These are phyloP conservation scores for Vigna mungo DNA, from an alignment of 306 rosid species.

Conservation along the genomic window DNA sequence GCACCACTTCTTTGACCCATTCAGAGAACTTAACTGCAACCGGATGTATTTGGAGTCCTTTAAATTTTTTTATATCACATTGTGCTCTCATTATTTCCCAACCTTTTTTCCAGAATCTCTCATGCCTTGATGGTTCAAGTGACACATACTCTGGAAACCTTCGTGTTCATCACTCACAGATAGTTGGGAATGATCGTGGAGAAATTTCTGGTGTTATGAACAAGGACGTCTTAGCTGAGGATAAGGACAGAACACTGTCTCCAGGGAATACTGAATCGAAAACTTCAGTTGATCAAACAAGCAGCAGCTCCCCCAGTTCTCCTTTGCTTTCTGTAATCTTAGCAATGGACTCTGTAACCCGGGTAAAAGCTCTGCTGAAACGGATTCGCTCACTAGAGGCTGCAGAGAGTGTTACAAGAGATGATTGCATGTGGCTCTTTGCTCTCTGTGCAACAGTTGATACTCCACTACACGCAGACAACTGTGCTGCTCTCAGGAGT, in stretches of 20 bases:
- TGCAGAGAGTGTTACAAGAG: conserved; percentile 50
- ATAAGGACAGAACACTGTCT: conserved; percentile 19
- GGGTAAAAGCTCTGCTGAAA: conserved; percentile 66
- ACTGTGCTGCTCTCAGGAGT: conserved; percentile 72
- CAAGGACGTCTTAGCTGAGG: conserved; percentile 38
- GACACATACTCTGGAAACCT: conserved; percentile 25
- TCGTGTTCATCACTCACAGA: conserved; percentile 20
- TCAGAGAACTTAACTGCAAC: background rate
- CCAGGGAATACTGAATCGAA: conserved; percentile 39
- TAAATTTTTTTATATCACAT: conserved; percentile 17
- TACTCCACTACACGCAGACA: conserved; percentile 75
- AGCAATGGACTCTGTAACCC: conserved; percentile 64
- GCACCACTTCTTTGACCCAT: conserved; percentile 18
- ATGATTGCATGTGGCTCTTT: conserved; percentile 81
- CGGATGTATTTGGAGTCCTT: background rate
- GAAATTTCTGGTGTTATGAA: conserved; percentile 16
- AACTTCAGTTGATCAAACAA: conserved; percentile 43
- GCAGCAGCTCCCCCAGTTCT: conserved; percentile 35
- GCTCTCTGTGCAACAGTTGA: conserved; percentile 81
- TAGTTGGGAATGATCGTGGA: conserved; percentile 27
- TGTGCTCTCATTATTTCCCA: conserved; percentile 32
- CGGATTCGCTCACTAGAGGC: conserved; percentile 57
- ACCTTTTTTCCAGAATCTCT: conserved; percentile 58
- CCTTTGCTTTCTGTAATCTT: conserved; percentile 66
- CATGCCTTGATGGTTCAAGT: conserved; percentile 55